A percentile compares a stretch with the other conserved stretches of the same genome.
These are phyloP conservation scores for Yarrowia yakushimensis DNA, from an alignment of 805 yeast species.

Conservation along the genomic window DNA sequence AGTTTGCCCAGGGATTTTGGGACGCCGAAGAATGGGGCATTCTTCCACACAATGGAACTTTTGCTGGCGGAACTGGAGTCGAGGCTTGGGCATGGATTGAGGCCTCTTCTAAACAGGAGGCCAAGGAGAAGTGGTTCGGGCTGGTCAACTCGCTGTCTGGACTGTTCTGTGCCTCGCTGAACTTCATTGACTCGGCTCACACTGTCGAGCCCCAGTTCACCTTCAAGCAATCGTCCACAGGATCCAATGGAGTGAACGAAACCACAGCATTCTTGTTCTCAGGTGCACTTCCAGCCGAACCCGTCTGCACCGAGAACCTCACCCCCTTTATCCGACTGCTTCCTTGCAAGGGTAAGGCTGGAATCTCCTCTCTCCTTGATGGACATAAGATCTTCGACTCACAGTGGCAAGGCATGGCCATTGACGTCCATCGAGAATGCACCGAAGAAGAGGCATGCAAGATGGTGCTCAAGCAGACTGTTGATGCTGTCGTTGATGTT, in stretches of 20 bases:
- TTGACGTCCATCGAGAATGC: conserved; percentile 67
- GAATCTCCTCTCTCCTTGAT: conserved; percentile 76
- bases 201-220: conserved; percentile 58
- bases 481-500: conserved; percentile 70
- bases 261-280: conserved; percentile 49
- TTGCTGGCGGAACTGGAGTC: conserved; percentile 91
- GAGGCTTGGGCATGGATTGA: conserved; percentile 87
- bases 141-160: conserved; percentile 80
- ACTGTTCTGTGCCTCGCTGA: conserved; percentile 89
- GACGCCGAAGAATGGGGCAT: conserved; percentile 84
- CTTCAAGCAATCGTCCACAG: conserved; percentile 34
- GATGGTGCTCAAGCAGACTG: conserved; percentile 52
- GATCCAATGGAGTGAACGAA: conserved; percentile 26
- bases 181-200: conserved; percentile 74
- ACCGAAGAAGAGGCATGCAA: conserved; percentile 26
- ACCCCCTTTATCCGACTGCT: conserved; percentile 88
- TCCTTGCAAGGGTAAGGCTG: conserved; percentile 90
- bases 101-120: conserved; percentile 52
- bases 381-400: conserved; percentile 86
- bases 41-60: conserved; percentile 65
- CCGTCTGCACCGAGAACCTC: conserved; percentile 92
- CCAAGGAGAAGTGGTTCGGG: conserved; percentile 63
- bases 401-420: conserved; percentile 89
- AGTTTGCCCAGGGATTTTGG: conserved; percentile 96
- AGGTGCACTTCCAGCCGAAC: conserved; percentile 91